Percentiles rank a stretch among this genome's conserved stretches.
These are phyloP conservation scores for Hagleromyces aurorensis DNA, from an alignment of 805 yeast genomes.

Conservation along the genomic window DNA sequence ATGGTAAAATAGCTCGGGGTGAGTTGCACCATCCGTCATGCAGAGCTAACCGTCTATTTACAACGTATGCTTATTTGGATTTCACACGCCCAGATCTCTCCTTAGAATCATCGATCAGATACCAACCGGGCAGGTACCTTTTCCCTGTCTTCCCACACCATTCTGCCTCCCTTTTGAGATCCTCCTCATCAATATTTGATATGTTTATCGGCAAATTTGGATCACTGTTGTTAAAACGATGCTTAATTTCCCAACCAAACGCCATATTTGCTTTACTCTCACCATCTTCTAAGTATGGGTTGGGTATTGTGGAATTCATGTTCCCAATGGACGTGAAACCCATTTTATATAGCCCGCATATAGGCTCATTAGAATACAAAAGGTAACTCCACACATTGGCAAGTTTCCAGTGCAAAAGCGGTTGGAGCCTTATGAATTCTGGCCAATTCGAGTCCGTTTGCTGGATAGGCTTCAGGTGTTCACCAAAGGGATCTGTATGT, in stretches of 20 bases:
- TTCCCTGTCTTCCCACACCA: too few relatives aligned
- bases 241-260: slow-evolving; percentile 25
- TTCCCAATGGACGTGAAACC: slow-evolving; percentile 95
- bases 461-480: slow-evolving; percentile 49
- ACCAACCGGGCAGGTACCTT: slow-evolving; percentile 30
- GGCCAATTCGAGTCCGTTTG: slow-evolving; percentile 92
- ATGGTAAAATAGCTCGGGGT: too few relatives aligned
- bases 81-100: slow-evolving; percentile 31
- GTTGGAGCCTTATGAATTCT: slow-evolving; percentile 71
- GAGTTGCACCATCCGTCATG: too few relatives aligned
- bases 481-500: slow-evolving; percentile 79
- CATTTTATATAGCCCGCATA: slow-evolving; percentile 67
- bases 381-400: slow-evolving; percentile 82
- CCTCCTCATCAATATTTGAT: slow-evolving; percentile 9
- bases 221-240: slow-evolving; percentile 13
- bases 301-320: slow-evolving; percentile 55
- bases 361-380: slow-evolving; percentile 46
- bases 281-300: slow-evolving; percentile 55
- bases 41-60: too few relatives aligned
- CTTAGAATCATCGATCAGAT: slow-evolving; percentile 21
- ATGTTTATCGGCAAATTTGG: slow-evolving; percentile 5
- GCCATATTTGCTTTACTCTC: slow-evolving; percentile 8
- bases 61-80: slow-evolving; percentile 4
- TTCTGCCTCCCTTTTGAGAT: slow-evolving; percentile 5
- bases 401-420: slow-evolving; percentile 82